Conservation (phyloP, 331 rosid genomes). For the Erythrophleum ivorense region DNA sequence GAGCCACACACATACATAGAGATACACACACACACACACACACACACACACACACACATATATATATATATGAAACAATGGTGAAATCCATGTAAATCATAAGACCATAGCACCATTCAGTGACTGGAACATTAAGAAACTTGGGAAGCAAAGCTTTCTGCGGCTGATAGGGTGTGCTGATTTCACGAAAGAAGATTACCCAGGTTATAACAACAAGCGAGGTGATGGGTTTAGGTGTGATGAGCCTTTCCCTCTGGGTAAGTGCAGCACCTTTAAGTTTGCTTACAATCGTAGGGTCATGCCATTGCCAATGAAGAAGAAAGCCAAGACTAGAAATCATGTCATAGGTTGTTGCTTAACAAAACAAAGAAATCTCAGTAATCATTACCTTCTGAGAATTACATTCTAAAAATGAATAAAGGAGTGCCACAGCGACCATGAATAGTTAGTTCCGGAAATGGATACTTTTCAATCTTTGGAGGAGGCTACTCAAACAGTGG, state of each 20-base stretch:
- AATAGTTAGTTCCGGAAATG: too few relatives aligned
- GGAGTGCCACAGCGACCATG: too few relatives aligned
- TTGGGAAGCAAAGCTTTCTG: background rate
- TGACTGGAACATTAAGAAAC: background rate
- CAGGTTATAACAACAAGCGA: background rate
- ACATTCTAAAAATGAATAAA: background rate
- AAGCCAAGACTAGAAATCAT: background rate
- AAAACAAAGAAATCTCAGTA: background rate
- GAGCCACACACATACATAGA: too few relatives aligned
- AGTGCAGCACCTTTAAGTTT: background rate
- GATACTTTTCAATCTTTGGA: background rate
- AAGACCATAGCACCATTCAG: background rate
- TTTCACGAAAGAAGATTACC: background rate
- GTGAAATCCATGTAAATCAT: background rate
- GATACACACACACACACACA: too few relatives aligned
- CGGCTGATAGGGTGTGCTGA: background rate
- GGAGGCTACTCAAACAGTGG: background rate
- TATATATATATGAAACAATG: too few relatives aligned
- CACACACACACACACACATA: too few relatives aligned
- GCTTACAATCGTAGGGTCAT: background rate
- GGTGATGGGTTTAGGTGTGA: background rate
- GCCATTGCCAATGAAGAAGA: background rate
- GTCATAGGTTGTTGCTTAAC: too few relatives aligned
- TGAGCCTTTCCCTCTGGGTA: background rate
- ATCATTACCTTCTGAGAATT: background rate